These are phyloP conservation scores for Basipetospora chlamydospora DNA, from an alignment of 2,329 filamentous ascomycete species.

Conservation along the genomic window DNA sequence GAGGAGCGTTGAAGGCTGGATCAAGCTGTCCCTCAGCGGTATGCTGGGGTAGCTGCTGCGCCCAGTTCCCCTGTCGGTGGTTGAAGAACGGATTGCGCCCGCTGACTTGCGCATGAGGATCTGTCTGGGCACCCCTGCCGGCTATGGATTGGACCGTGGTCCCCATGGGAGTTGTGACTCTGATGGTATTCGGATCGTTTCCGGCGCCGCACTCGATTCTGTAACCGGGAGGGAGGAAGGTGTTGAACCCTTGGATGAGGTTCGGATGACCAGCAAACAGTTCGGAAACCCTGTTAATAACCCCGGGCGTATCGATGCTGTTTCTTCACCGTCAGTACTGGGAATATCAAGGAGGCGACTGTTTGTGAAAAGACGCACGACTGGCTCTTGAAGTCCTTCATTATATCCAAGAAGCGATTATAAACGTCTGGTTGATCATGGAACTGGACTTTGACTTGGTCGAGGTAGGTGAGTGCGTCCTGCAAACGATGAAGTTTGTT, in stretches of 20 bases:
- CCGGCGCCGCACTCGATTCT: slow-evolving; percentile 90
- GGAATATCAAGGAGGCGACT: no score
- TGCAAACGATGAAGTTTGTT: slow-evolving; percentile 17
- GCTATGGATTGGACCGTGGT: slow-evolving; percentile 85
- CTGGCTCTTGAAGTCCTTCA: slow-evolving; percentile 99
- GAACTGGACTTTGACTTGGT: slow-evolving; percentile 97
- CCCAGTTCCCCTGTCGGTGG: slow-evolving; percentile 37
- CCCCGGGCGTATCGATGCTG: slow-evolving; percentile 89
- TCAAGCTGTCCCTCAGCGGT: no score
- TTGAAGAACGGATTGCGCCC: slow-evolving; percentile 23
- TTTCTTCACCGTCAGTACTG: neutral
- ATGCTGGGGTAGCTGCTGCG: slow-evolving; percentile 36
- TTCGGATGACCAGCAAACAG: slow-evolving; percentile 92
- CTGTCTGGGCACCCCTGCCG: slow-evolving; percentile 29
- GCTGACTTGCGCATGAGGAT: slow-evolving; percentile 18
- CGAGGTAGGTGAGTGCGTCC: slow-evolving; percentile 82
- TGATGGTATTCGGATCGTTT: slow-evolving; percentile 88
- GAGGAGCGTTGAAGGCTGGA: slow-evolving; percentile 36
- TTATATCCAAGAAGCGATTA: slow-evolving; percentile 92
- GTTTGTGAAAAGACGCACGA: slow-evolving; percentile 65
- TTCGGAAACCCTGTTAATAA: slow-evolving; percentile 91
- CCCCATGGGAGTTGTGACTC: slow-evolving; percentile 95
- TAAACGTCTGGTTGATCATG: slow-evolving; percentile 95
- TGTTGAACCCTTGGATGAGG: slow-evolving; percentile 95
- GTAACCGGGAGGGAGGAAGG: slow-evolving; percentile 89